Conservation (phyloP, 169 alveolate genomes). For the Plasmodium fragile region DNA sequence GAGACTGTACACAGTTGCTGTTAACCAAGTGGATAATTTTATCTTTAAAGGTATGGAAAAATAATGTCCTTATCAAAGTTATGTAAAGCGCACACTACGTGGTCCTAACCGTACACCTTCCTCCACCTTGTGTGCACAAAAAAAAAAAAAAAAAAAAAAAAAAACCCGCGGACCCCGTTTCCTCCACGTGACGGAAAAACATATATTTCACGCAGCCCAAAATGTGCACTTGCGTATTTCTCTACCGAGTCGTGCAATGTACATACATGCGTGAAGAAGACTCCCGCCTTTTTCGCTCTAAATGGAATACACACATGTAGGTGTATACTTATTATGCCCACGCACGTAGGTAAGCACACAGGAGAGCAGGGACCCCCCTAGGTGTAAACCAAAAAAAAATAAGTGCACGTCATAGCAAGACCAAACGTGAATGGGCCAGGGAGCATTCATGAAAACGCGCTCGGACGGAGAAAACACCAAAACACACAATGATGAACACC, state of each 20-base stretch:
- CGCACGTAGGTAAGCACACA: neutral
- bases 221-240: neutral
- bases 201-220: neutral
- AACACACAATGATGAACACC: slow-evolving; percentile 23
- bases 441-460: neutral
- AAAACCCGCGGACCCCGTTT: neutral
- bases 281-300: neutral
- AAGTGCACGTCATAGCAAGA: neutral
- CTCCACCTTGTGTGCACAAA: neutral
- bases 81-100: neutral
- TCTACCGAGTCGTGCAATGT: neutral
- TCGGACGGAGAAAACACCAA: neutral
- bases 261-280: neutral
- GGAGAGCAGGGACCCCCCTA: neutral
- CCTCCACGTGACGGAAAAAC: neutral
- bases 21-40: neutral
- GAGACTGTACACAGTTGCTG: neutral
- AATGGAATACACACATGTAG: neutral
- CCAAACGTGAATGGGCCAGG: neutral
- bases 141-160: neutral
- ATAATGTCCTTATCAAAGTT: neutral
- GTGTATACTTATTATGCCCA: neutral
- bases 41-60: neutral
- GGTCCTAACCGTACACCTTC: neutral
- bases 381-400: slow-evolving; percentile 1